A percentile compares a stretch with the other conserved stretches of the same genome.
phyloP scores from a whole-genome alignment of 106 monocot genomes.

The Allium cepa region DNA sequence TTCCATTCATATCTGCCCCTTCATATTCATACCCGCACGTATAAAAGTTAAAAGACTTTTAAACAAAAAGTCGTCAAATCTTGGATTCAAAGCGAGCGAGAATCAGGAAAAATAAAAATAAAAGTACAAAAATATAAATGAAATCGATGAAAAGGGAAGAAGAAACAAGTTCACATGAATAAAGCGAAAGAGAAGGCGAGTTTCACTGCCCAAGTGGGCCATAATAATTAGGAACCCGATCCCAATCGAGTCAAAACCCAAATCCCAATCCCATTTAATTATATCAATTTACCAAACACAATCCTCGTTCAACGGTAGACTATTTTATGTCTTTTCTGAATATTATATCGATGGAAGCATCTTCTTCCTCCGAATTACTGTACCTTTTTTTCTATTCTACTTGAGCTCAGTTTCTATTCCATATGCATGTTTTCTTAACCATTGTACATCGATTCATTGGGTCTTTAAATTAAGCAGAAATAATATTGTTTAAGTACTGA shows the following conservation, averaged over 20 bases:
- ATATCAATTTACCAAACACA: neutral
- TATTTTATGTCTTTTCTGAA: neutral
- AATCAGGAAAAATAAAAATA: no score
- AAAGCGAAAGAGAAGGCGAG: constrained; percentile 10
- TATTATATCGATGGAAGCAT: neutral
- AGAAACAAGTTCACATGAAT: no score
- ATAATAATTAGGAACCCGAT: neutral
- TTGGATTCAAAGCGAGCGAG: no score
- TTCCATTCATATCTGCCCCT: no score
- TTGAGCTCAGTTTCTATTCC: neutral
- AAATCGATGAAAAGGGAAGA: no score
- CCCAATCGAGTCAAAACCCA: neutral
- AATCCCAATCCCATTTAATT: neutral
- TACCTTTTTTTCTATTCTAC: neutral
- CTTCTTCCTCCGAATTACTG: neutral
- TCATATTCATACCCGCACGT: no score
- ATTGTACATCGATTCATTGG: neutral
- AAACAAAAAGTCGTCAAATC: no score
- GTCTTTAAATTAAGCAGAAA: no score
- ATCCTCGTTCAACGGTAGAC: neutral
- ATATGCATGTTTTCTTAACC: neutral
- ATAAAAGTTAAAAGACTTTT: no score
- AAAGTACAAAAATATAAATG: no score
- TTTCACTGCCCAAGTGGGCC: neutral
- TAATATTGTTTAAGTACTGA: no score